These are phyloP conservation scores for Acacia concinna DNA, from an alignment of 331 rosid species.

Conservation along the genomic window DNA sequence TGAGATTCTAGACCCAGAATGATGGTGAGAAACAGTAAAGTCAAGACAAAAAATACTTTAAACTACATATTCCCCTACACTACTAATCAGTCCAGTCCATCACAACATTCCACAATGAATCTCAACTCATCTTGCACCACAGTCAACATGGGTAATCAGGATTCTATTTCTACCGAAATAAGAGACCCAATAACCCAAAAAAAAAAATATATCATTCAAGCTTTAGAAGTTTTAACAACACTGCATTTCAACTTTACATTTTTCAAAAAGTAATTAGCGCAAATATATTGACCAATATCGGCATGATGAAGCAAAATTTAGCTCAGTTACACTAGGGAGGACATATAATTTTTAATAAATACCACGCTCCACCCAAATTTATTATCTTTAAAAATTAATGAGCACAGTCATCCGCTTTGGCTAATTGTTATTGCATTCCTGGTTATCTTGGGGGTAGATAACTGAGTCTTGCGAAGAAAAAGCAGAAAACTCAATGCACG, in stretches of 20 bases:
- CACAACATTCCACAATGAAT: background rate
- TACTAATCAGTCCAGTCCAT: slow-evolving; percentile 12
- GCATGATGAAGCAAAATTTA: slow-evolving; percentile 6
- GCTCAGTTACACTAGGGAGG: background rate
- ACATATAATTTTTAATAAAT: background rate
- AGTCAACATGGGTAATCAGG: background rate
- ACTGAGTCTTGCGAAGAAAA: background rate
- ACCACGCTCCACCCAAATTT: background rate
- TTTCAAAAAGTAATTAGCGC: background rate
- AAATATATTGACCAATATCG: slow-evolving; percentile 19
- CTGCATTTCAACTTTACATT: background rate
- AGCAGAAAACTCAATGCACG: slow-evolving; percentile 23
- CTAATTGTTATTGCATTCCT: background rate
- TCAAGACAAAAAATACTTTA: background rate
- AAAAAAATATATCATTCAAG: slow-evolving; percentile 12
- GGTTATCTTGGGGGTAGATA: background rate
- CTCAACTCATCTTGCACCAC: slow-evolving; percentile 7
- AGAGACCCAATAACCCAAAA: background rate
- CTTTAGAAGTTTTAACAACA: slow-evolving; percentile 2
- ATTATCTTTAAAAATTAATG: background rate
- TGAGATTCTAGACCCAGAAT: background rate
- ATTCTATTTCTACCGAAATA: background rate
- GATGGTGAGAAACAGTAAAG: background rate
- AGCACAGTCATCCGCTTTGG: slow-evolving; percentile 10
- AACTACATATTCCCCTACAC: slow-evolving; percentile 12